Base-by-base conservation (phyloP, 805 yeast genomes). In the Zygosaccharomyces rouxii region DNA sequence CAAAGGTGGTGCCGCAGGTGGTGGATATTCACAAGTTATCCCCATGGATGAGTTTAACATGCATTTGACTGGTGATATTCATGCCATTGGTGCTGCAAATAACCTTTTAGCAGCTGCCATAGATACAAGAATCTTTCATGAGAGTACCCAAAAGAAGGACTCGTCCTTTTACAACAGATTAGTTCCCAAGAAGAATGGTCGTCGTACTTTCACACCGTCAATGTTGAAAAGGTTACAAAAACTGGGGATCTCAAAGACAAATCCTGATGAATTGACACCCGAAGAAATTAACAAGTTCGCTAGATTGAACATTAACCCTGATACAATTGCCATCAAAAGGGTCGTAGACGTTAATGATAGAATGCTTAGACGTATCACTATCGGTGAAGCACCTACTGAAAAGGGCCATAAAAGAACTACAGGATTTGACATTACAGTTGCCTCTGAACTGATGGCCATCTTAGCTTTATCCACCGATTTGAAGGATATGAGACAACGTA, bases 1-100 rank as follows among this genome's bases (percentile, higher is more conserved):
- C 60, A 92, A 92, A 73, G 99, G 99, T 63, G 98, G 98, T 69
- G 99, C 99, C 49, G 98, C 98, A 16, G 99, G 99, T 60, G 99
- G 98, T 66, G 98, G 98, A 42, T 92, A 89, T 70, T 79, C 98
- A 2, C 98, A 92, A 72, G 98, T 92, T 40, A 90, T 92, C 59
- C 98, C 98, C 45, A 92, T 92, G 97, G 99, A 92, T 70, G 97
- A 92, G 71, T 92, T 92, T 76, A 92, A 94, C 74, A 81, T 94
- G 87, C 98, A 92, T 68, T 76, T 92, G 57, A 92, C 98, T 44
- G 98, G 98, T 66, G 99, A 92, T 68, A 92, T 92, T 57, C 98
- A 92, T 70, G 98, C 98, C 40, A 89, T 92, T 52, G 82, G 89
- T 44, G 89, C 89, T 51, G 98, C 98, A 30, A 90, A 88, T 59